Base-by-base conservation (phyloP, 805 yeast species). In the Cyberlindnera samutprakarnensis region DNA sequence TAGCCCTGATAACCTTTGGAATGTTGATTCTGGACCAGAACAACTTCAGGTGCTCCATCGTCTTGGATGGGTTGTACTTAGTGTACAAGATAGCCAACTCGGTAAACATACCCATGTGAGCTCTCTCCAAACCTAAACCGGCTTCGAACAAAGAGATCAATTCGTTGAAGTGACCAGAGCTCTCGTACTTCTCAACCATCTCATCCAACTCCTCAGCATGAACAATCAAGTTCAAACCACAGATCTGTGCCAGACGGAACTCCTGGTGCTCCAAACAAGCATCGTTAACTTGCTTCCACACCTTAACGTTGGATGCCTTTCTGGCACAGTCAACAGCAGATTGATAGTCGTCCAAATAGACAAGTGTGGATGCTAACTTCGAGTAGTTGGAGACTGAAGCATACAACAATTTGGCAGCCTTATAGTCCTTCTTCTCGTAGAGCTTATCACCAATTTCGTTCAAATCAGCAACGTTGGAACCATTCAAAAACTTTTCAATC, bases 21-120 rank as follows among this genome's bases (percentile, higher is more conserved):
- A 92, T 90, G 59, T 92, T 92, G 59, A 92, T 74, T 64, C 98
- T 81, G 11, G 96, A 87, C 97, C 97, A 92, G 75, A 92, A 92
- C 52, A 92, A 67, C 59, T 88, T 88, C 73, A 92, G 71, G 62
- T 92, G 97, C 62, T 92, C 97, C 86, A 85, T 83, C 34, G 94
- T 83, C 62, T 77, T 81, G 31, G 77, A 83, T 18, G 96, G 95
- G 41, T 76, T 74, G 62, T 88, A 92, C 59, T 88, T 90, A 44
- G 94, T 73, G 65, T 90, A 92, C 47, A 92, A 68, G 29, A 84
- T 70, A 15, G 97, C 95, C 49, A 92, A 71, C 61, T 88, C 96
- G 9, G 98, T 92, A 59, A 92, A 92, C 96, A 92, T 90, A 48
- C 97, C 98, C 98, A 92, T 92, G 57, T 92, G 98, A 23, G 98